These are phyloP conservation scores for Herpetomonas muscarum DNA, from an alignment of 208 protist genomes.

Conservation along the genomic window DNA sequence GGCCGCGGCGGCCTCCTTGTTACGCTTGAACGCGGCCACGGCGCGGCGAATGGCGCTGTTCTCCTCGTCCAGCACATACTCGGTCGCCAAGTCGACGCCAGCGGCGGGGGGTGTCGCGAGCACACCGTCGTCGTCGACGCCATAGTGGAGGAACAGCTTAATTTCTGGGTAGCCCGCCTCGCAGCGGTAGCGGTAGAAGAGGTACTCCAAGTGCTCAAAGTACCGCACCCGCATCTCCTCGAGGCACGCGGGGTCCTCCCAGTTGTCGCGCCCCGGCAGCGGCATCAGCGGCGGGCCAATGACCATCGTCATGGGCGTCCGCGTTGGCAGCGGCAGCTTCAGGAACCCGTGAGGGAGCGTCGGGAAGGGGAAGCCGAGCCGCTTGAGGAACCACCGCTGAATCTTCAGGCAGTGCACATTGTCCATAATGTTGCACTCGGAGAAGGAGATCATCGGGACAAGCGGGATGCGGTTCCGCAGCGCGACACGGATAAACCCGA, in stretches of 20 bases:
- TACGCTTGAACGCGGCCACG: neutral
- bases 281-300: slow-evolving; percentile 53
- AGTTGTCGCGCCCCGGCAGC: slow-evolving; percentile 22
- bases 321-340: slow-evolving; percentile 50
- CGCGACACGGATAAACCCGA: slow-evolving; percentile 61
- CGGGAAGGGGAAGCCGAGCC: slow-evolving; percentile 61
- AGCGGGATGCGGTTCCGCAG: slow-evolving; percentile 45
- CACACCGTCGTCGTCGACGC: slow-evolving; percentile 22
- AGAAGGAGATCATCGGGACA: slow-evolving; percentile 64
- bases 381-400: slow-evolving; percentile 51
- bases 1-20: neutral
- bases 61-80: slow-evolving; percentile 3
- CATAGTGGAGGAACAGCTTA: slow-evolving; percentile 48
- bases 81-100: neutral
- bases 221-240: slow-evolving; percentile 43
- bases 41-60: neutral
- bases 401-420: slow-evolving; percentile 45
- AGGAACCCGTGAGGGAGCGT: slow-evolving; percentile 50
- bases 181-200: slow-evolving; percentile 58
- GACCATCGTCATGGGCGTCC: slow-evolving; percentile 38
- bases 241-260: slow-evolving; percentile 30
- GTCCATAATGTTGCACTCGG: slow-evolving; percentile 56
- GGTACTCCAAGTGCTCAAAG: slow-evolving; percentile 42
- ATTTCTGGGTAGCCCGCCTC: slow-evolving; percentile 61
- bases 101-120: slow-evolving; percentile 5